Percentiles rank a stretch among this genome's conserved stretches.
phyloP scores from a whole-genome alignment of 83 land plant genomes.

The Diphasiastrum complanatum region DNA sequence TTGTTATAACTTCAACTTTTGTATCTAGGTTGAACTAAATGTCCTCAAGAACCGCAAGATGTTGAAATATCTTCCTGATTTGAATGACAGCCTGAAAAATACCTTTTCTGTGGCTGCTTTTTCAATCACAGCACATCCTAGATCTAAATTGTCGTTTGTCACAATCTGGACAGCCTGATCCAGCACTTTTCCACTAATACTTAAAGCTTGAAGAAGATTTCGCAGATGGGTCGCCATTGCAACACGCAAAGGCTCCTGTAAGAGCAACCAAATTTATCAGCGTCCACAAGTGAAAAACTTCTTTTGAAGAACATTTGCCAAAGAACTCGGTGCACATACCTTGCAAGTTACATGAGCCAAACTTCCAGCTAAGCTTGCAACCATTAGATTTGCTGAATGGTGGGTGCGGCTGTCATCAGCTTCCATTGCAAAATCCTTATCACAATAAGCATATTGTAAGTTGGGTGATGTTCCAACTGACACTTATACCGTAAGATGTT shows the following conservation, averaged over 20 bases:
- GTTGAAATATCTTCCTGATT: neutral
- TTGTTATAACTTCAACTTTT: too few relatives aligned
- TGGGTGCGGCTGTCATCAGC: constrained; percentile 71
- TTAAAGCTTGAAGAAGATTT: constrained; percentile 48
- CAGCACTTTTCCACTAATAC: constrained; percentile 42
- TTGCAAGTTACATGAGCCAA: constrained; percentile 99
- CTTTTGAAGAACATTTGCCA: neutral
- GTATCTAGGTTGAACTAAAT: neutral
- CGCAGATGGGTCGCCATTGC: constrained; percentile 77
- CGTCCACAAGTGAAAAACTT: too few relatives aligned
- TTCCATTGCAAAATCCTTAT: constrained; percentile 92
- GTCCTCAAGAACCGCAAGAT: neutral
- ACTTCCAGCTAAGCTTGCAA: constrained; percentile 91
- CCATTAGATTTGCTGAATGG: constrained; percentile 88
- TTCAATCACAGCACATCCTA: constrained; percentile 93
- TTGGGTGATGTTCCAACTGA: too few relatives aligned
- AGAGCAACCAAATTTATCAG: too few relatives aligned
- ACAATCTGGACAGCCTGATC: constrained; percentile 72
- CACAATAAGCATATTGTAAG: too few relatives aligned
- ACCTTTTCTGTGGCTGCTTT: constrained; percentile 93
- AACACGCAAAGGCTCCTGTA: constrained; percentile 84
- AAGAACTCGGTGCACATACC: constrained; percentile 32
- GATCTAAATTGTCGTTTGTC: constrained; percentile 90
- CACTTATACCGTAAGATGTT: too few relatives aligned
- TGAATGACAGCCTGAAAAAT: neutral